Evolutionary conservation across 2,329 filamentous ascomycete species (phyloP), one percentile per base, ranked within the genome.

Genomic region (Lizonia empirigonia): DNA sequence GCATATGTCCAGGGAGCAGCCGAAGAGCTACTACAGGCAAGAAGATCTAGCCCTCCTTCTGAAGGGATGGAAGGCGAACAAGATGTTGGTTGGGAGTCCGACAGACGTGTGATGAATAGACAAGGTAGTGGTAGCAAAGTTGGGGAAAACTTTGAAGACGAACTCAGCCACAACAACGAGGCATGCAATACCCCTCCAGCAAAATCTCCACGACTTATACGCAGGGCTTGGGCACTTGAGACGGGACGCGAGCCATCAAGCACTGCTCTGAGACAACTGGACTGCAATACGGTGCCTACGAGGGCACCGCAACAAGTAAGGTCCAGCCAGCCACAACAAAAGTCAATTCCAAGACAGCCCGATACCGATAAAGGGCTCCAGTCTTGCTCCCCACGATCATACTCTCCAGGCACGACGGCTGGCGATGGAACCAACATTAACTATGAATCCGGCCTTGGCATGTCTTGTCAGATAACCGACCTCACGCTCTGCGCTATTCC

Each of bases 351-450:
- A 5, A 33, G 29, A 41, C 34, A 12, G 33, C 33, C 33, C 8
- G n/a, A 18, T 7, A 35, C 22, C 16, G 16, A 20, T 35, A 35
- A 16, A 18, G 33, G 33, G 33, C 37, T 37, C 44, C 20, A 26
- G 41, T 49, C 49, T 45, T 27, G 20, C 42, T 44, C 50, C 36
- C 50, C 29, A 26, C 26, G 35, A 54, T 50, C 20, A 49, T 49
- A 16, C 34, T 53, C 41, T 35, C 33, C n/a, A 20, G 19, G n/a
- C 19, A 35, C 19, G n/a, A 35, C 19, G 16, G 33, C 33, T 35
- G 42, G 32, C 12, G n/a, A 44, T 48, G 36, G 36, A 41, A 26
- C 36, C 26, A 55, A 35, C 30, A 44, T 20, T 12, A 32, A 51
- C 20, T 24, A 44, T 44, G 20, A 32, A 41, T 30, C 20, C 15